Conservation (phyloP, 1,284 basidiomycete genomes). For the Schizopora paradoxa region DNA sequence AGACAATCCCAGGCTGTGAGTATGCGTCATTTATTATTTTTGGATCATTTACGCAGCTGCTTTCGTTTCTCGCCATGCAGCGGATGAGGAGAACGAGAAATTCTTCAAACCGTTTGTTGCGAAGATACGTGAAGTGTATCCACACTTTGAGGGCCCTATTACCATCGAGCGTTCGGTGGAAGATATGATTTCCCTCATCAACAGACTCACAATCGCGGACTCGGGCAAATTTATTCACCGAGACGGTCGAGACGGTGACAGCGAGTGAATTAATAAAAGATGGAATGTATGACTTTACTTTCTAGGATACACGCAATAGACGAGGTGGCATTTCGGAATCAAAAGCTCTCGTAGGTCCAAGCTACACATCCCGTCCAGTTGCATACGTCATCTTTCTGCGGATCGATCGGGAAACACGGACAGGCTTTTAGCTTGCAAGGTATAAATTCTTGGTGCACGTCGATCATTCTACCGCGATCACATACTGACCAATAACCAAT, state of each 20-base stretch:
- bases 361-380: too few species aligned
- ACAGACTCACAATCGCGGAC: slow-evolving; percentile 4
- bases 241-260: slow-evolving; percentile 1
- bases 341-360: too few species aligned
- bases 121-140: neutral
- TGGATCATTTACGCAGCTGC: neutral
- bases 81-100: neutral
- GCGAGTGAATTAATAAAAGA: too few species aligned
- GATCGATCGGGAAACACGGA: too few species aligned
- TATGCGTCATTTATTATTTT: neutral
- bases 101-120: slow-evolving; percentile 4
- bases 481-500: neutral
- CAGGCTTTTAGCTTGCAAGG: too few species aligned
- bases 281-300: too few species aligned
- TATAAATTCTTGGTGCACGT: too few species aligned
- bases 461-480: too few species aligned
- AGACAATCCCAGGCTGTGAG: slow-evolving; percentile 16
- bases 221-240: slow-evolving; percentile 4
- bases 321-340: neutral
- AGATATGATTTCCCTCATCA: slow-evolving; percentile 3
- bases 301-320: too few species aligned
- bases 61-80: too few species aligned
- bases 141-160: slow-evolving; percentile 4
- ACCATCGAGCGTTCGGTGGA: slow-evolving; percentile 4
- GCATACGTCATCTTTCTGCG: too few species aligned